phyloP scores from a whole-genome alignment of 1,284 basidiomycete species.

The Volvariella volvacea region DNA sequence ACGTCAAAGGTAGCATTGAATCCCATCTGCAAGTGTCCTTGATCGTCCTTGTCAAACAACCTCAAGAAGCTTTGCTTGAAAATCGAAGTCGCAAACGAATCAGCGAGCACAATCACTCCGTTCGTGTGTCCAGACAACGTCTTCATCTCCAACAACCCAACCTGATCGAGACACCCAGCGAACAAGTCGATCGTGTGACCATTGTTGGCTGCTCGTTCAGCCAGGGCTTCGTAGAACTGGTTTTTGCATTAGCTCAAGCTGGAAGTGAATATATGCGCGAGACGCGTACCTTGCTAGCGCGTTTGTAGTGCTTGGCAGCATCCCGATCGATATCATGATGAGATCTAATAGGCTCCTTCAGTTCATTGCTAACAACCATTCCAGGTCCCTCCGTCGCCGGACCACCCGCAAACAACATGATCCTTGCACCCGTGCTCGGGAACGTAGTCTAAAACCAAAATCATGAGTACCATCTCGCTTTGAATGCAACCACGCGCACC shows the following conservation, averaged over 20 bases:
- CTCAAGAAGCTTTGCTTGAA: constrained; percentile 98
- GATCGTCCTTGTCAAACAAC: constrained; percentile 90
- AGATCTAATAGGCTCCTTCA: constrained; percentile 96
- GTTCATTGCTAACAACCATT: constrained; percentile 92
- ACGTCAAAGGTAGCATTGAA: constrained; percentile 99
- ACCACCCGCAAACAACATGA: constrained; percentile 96
- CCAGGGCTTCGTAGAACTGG: constrained; percentile 93
- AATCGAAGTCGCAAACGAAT: constrained; percentile 97
- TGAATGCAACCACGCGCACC: constrained; percentile 30
- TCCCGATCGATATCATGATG: constrained; percentile 99
- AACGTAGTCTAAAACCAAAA: constrained; percentile 63
- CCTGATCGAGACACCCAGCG: constrained; percentile 96
- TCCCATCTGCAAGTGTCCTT: constrained; percentile 93
- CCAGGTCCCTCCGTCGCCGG: constrained; percentile 98
- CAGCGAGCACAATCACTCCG: constrained; percentile 93
- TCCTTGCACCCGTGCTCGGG: constrained; percentile 92
- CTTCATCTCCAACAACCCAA: constrained; percentile 98
- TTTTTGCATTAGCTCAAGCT: constrained; percentile 6
- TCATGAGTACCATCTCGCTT: background rate
- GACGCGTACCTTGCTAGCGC: constrained; percentile 78
- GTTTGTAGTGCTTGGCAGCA: constrained; percentile 96
- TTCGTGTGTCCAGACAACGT: constrained; percentile 93
- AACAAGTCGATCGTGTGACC: constrained; percentile 96
- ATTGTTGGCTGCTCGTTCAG: constrained; percentile 91
- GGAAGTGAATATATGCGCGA: background rate